phyloP scores from a whole-genome alignment of 331 rosid species.

The Saraca asoca region DNA sequence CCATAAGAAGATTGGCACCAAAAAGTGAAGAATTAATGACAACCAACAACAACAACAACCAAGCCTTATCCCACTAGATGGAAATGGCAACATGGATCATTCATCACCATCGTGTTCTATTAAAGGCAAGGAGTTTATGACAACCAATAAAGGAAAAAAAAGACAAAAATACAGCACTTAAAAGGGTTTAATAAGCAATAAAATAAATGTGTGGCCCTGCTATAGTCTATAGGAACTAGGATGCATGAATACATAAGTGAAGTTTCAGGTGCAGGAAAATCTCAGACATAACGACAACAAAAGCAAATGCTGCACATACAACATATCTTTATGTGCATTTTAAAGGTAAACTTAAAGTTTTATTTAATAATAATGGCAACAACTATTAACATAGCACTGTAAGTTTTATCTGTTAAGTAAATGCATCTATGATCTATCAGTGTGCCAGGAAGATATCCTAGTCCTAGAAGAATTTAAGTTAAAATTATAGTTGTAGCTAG shows the following conservation, averaged over 20 bases:
- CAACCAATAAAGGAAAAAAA: background rate
- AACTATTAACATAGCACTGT: background rate
- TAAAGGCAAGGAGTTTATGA: too few species aligned
- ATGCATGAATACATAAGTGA: background rate
- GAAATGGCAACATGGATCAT: background rate
- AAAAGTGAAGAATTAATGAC: background rate
- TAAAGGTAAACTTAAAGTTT: background rate
- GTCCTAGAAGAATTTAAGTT: slow-evolving; percentile 21
- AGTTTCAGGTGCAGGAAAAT: background rate
- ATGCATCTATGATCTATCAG: background rate
- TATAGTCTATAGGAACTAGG: background rate
- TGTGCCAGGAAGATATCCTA: slow-evolving; percentile 1
- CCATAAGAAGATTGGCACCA: slow-evolving; percentile 3
- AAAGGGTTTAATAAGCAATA: too few species aligned
- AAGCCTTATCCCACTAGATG: background rate
- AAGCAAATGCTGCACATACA: background rate
- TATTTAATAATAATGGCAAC: background rate
- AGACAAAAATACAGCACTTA: too few species aligned
- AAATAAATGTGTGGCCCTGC: too few species aligned
- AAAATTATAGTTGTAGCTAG: slow-evolving; percentile 2
- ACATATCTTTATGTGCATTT: background rate
- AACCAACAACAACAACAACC: background rate
- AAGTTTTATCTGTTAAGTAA: slow-evolving; percentile 3
- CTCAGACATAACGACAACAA: background rate
- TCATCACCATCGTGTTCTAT: too few species aligned